Evolutionary conservation across 2,329 filamentous ascomycete species (phyloP).

Genomic region (Iodosphaeria phyllophila): DNA sequence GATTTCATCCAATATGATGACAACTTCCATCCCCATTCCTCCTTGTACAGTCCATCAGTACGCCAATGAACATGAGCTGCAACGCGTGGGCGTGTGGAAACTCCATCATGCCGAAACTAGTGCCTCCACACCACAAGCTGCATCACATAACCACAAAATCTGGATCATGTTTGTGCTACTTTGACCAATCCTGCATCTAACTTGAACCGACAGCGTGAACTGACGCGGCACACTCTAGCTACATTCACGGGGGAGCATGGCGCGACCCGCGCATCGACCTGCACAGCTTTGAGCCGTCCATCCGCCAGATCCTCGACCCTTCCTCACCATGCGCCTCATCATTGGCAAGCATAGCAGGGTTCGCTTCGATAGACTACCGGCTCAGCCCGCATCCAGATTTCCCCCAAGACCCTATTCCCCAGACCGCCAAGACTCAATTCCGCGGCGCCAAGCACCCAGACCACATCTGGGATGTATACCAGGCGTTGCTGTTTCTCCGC

Average conservation of each 20-base stretch:
- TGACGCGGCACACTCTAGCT: constrained; percentile 18
- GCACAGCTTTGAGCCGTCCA: constrained; percentile 23
- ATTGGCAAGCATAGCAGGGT: constrained; percentile 28
- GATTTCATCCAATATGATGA: no score
- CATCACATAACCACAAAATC: no score
- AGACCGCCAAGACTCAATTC: constrained; percentile 12
- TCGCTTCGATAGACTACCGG: constrained; percentile 47
- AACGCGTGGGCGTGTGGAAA: constrained; percentile 27
- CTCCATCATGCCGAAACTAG: constrained; percentile 5
- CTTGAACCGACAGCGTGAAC: no score
- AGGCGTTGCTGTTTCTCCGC: constrained; percentile 30
- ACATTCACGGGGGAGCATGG: constrained; percentile 46
- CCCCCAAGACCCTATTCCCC: constrained; percentile 22
- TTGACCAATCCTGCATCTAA: no score
- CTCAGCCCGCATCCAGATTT: constrained; percentile 33
- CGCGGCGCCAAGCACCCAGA: constrained; percentile 36
- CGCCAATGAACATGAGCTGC: constrained; percentile 20
- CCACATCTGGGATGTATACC: constrained; percentile 37
- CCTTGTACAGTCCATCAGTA: no score
- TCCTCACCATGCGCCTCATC: constrained; percentile 2
- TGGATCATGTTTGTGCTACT: constrained; percentile 11
- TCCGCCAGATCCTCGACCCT: constrained; percentile 20
- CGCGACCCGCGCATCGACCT: constrained; percentile 33
- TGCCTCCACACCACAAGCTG: constrained; percentile 1
- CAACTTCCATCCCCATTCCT: no score